phyloP scores from a whole-genome alignment of 2,329 filamentous ascomycete species.

The Aspergillus brunneoviolaceus region DNA sequence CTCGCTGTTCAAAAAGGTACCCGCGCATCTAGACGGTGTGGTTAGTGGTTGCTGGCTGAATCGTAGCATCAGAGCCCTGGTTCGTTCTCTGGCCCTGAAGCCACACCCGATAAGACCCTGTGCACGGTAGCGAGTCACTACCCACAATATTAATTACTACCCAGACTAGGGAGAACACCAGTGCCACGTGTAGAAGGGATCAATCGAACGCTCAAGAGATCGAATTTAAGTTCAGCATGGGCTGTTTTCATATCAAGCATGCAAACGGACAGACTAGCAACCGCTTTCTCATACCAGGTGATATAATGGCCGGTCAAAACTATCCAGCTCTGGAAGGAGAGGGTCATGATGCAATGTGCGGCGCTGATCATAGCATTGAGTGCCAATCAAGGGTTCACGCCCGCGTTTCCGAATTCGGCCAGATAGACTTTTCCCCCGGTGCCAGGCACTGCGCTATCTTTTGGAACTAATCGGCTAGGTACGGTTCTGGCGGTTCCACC shows the following conservation, averaged over 20 bases:
- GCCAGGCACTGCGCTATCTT: slow-evolving; percentile 13
- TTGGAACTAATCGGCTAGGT: not conserved
- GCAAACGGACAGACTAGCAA: not conserved
- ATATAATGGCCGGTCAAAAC: not conserved
- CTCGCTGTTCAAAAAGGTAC: not conserved
- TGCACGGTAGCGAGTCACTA: slow-evolving; percentile 7
- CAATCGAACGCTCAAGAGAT: not conserved
- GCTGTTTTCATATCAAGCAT: not conserved
- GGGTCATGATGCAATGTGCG: slow-evolving; percentile 6
- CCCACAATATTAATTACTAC: not conserved
- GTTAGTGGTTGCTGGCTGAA: slow-evolving; percentile 1
- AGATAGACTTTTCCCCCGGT: slow-evolving; percentile 19
- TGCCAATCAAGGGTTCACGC: slow-evolving; percentile 12
- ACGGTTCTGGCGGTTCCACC: slow-evolving; percentile 7
- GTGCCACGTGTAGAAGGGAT: not conserved
- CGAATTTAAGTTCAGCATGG: not conserved
- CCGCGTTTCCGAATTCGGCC: slow-evolving; percentile 18
- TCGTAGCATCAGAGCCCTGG: not conserved
- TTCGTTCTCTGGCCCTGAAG: not conserved
- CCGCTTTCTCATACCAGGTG: not conserved
- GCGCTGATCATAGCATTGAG: not conserved
- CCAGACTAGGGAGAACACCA: not conserved
- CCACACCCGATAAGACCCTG: not conserved
- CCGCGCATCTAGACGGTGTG: not conserved
- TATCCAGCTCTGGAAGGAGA: not conserved